These are phyloP conservation scores for Evansstolkia leycettana DNA, from an alignment of 495 filamentous ascomycete genomes.

Conservation along the genomic window DNA sequence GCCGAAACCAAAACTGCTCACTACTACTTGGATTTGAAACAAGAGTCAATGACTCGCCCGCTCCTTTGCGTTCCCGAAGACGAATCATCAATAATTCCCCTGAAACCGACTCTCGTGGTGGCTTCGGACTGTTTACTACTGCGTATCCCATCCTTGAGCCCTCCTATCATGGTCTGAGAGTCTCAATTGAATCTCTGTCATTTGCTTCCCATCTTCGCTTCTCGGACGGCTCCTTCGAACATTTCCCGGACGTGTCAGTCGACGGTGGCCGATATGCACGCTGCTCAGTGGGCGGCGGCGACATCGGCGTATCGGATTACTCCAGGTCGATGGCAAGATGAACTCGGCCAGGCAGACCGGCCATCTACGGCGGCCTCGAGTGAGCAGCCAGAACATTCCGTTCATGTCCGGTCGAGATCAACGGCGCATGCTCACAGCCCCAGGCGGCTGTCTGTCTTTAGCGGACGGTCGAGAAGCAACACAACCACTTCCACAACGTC, in stretches of 20 bases:
- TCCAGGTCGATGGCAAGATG: slow-evolving; percentile 5
- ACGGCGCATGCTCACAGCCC: slow-evolving; percentile 28
- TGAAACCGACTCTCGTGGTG: too few species aligned
- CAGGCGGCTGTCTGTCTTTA: slow-evolving; percentile 31
- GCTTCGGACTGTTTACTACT: too few species aligned
- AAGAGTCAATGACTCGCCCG: too few species aligned
- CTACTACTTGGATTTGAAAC: too few species aligned
- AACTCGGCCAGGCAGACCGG: slow-evolving; percentile 13
- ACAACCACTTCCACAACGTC: slow-evolving; percentile 28
- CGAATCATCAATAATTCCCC: too few species aligned
- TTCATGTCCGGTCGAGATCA: slow-evolving; percentile 30
- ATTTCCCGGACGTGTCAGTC: too few species aligned
- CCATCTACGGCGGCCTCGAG: slow-evolving; percentile 26
- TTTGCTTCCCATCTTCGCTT: slow-evolving; percentile 1
- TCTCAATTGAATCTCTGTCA: neutral
- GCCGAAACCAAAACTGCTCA: too few species aligned
- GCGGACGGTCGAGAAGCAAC: slow-evolving; percentile 32
- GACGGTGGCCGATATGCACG: neutral
- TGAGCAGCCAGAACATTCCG: slow-evolving; percentile 24
- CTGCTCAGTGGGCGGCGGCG: neutral
- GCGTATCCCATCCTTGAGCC: too few species aligned
- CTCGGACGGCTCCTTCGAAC: neutral
- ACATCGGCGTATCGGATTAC: neutral
- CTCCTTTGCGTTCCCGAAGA: too few species aligned
- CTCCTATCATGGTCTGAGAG: neutral